A percentile compares a stretch with the other conserved stretches of the same genome.
Conservation (phyloP, 768 basidiomycete genomes). For the button mushroom (Agaricus bisporus) region DNA sequence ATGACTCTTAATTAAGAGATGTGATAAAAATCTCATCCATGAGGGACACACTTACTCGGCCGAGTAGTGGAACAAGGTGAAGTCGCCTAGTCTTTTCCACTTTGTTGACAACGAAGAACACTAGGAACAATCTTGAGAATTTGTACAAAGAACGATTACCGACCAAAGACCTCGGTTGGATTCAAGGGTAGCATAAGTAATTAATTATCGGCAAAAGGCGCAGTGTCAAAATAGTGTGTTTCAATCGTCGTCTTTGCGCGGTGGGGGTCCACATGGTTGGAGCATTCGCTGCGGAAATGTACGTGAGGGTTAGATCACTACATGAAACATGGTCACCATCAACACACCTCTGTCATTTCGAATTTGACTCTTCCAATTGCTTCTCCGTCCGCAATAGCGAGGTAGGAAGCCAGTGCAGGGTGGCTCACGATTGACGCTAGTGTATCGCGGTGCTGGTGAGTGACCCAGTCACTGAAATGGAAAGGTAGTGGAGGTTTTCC, state of each 20-base stretch:
- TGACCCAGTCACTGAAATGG: slow-evolving; percentile 82
- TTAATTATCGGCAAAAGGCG: neutral
- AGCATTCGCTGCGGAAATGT: slow-evolving; percentile 68
- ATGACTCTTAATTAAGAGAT: too few species aligned
- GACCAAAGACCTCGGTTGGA: slow-evolving; percentile 1
- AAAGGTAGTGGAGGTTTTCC: neutral
- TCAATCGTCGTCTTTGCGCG: slow-evolving; percentile 80
- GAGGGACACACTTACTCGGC: too few species aligned
- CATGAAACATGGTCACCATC: neutral
- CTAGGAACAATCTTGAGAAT: neutral
- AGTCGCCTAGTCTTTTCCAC: neutral
- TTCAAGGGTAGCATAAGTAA: slow-evolving; percentile 6
- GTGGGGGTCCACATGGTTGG: slow-evolving; percentile 91
- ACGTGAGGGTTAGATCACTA: slow-evolving; percentile 1
- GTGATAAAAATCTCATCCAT: too few species aligned
- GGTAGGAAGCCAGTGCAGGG: slow-evolving; percentile 75
- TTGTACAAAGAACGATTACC: neutral
- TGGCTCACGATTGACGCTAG: slow-evolving; percentile 90
- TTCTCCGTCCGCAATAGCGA: slow-evolving; percentile 93
- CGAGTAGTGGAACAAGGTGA: too few species aligned
- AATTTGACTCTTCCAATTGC: slow-evolving; percentile 84
- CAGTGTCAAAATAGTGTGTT: neutral
- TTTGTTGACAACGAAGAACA: neutral
- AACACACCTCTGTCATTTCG: slow-evolving; percentile 88
- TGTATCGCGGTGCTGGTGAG: slow-evolving; percentile 97